These are phyloP conservation scores for Phylloporus sp. DNA, from an alignment of 768 basidiomycete genomes.

Conservation along the genomic window DNA sequence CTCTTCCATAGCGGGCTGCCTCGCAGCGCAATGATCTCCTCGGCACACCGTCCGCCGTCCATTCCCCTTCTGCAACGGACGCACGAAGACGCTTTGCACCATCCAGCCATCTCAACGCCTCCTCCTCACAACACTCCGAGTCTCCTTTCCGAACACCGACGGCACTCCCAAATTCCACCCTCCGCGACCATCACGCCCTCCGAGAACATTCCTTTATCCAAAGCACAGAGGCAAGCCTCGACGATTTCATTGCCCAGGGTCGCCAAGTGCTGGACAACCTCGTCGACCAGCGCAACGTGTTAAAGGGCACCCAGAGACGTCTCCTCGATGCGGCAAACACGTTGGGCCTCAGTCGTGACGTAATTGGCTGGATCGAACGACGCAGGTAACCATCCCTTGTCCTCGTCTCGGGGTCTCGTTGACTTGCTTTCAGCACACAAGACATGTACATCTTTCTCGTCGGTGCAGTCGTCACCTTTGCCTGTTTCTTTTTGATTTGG, in stretches of 20 bases:
- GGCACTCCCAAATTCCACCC: constrained; percentile 48
- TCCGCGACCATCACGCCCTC: constrained; percentile 74
- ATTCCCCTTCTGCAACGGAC: constrained; percentile 36
- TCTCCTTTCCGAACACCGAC: constrained; percentile 73
- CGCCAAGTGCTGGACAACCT: constrained; percentile 88
- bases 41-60: constrained; percentile 35
- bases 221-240: constrained; percentile 73
- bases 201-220: constrained; percentile 87
- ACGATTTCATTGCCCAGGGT: constrained; percentile 91
- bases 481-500: constrained; percentile 94
- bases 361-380: constrained; percentile 96
- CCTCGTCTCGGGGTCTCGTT: neutral
- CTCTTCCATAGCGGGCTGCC: constrained; percentile 46
- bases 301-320: constrained; percentile 91
- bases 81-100: constrained; percentile 60
- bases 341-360: constrained; percentile 86
- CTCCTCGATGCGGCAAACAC: constrained; percentile 91
- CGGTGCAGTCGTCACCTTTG: constrained; percentile 82
- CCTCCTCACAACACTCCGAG: constrained; percentile 65
- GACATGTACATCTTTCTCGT: constrained; percentile 92
- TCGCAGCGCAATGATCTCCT: constrained; percentile 64
- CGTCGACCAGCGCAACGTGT: constrained; percentile 84
- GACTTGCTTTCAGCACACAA: constrained; percentile 60
- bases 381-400: constrained; percentile 57
- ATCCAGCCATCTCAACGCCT: constrained; percentile 29